Percentiles rank a stretch among this genome's conserved stretches.
These are phyloP conservation scores for Xylariales sp. DNA, from an alignment of 2,329 filamentous ascomycete genomes.

Conservation along the genomic window DNA sequence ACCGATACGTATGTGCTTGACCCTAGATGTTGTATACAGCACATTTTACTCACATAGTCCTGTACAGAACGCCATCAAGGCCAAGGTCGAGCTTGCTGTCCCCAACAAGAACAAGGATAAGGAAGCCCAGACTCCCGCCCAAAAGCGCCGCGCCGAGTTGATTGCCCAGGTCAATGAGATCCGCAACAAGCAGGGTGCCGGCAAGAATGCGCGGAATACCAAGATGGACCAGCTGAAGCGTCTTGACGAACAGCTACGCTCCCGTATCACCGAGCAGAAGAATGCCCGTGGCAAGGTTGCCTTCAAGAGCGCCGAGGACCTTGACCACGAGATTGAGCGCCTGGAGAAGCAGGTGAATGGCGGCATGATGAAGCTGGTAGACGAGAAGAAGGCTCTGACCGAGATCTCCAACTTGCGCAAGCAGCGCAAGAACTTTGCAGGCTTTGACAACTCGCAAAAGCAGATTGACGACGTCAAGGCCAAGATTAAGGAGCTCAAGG, in stretches of 20 bases:
- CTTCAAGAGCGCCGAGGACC: constrained; percentile 83
- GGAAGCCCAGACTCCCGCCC: constrained; percentile 74
- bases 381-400: constrained; percentile 88
- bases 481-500: constrained; percentile 84
- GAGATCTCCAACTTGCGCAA: constrained; percentile 82
- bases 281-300: constrained; percentile 71
- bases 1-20: constrained; percentile 35
- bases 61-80: constrained; percentile 80
- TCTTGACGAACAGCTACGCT: constrained; percentile 83
- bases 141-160: constrained; percentile 82
- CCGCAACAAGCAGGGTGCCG: constrained; percentile 77
- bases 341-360: constrained; percentile 83
- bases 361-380: constrained; percentile 90
- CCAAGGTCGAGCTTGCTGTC: constrained; percentile 79
- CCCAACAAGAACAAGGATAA: constrained; percentile 71
- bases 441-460: constrained; percentile 82
- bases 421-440: constrained; percentile 84
- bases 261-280: constrained; percentile 83
- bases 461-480: constrained; percentile 81
- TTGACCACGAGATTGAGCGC: constrained; percentile 75
- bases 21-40: too few relatives aligned
- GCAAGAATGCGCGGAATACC: constrained; percentile 74
- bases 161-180: constrained; percentile 79
- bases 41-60: too few relatives aligned
- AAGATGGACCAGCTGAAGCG: constrained; percentile 89